Evolutionary conservation across 768 basidiomycete species (phyloP).

Genomic region (Rhizopogon salebrosus): DNA sequence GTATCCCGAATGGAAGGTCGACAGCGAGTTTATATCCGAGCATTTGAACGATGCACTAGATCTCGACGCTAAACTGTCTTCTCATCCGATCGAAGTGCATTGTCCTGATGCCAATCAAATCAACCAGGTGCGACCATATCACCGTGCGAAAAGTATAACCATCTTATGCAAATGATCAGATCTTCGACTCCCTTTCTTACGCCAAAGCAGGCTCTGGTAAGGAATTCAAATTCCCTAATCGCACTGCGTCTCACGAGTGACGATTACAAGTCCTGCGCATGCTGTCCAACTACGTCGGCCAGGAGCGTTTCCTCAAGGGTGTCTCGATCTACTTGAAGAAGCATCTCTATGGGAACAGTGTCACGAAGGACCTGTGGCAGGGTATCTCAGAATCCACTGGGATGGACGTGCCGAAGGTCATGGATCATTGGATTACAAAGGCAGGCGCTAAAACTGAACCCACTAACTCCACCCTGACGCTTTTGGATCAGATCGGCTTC

Average conservation of each 20-base stretch:
- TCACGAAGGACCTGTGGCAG: conserved; percentile 83
- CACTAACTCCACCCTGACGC: neutral
- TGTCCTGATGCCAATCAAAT: conserved; percentile 84
- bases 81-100: conserved; percentile 90
- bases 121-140: conserved; percentile 46
- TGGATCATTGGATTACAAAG: conserved; percentile 91
- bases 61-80: conserved; percentile 81
- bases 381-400: conserved; percentile 76
- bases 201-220: conserved; percentile 76
- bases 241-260: neutral
- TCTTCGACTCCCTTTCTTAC: conserved; percentile 87
- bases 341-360: conserved; percentile 79
- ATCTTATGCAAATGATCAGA: conserved; percentile 35
- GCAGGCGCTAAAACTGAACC: conserved; percentile 24
- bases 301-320: conserved; percentile 82
- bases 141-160: neutral
- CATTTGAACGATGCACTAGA: conserved; percentile 73
- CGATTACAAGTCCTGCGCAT: conserved; percentile 74
- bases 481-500: conserved; percentile 59
- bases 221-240: conserved; percentile 6
- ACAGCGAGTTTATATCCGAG: conserved; percentile 74
- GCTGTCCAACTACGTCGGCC: conserved; percentile 84
- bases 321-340: conserved; percentile 91
- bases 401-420: conserved; percentile 68
- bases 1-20: conserved; percentile 83